A percentile compares a stretch with the other conserved stretches of the same genome.
Evolutionary conservation across 371 early-diverging fungal species (phyloP).

Genomic region (Mortierella sp.): DNA sequence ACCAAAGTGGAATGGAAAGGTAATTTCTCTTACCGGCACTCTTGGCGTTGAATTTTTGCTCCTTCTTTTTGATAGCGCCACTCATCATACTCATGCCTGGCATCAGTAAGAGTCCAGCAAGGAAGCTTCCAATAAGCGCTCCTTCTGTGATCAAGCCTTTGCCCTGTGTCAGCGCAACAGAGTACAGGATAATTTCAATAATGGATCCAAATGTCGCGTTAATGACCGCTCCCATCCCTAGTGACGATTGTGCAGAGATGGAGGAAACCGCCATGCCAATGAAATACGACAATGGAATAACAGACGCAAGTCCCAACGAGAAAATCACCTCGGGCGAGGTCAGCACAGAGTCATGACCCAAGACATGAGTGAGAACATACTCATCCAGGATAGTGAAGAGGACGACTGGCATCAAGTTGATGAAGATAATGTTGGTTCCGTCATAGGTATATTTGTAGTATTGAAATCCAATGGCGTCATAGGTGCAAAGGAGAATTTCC

Average conservation of each 20-base stretch:
- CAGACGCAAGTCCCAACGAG: slow-evolving; percentile 81
- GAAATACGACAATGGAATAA: slow-evolving; percentile 94
- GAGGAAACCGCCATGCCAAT: slow-evolving; percentile 97
- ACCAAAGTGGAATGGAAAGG: neutral
- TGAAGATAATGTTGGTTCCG: slow-evolving; percentile 96
- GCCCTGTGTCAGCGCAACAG: slow-evolving; percentile 89
- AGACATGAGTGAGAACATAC: slow-evolving; percentile 71
- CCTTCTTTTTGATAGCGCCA: slow-evolving; percentile 91
- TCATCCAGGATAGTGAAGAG: slow-evolving; percentile 87
- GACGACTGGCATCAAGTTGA: slow-evolving; percentile 90
- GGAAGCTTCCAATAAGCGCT: slow-evolving; percentile 90
- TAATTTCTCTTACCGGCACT: slow-evolving; percentile 75
- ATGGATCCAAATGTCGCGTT: slow-evolving; percentile 98
- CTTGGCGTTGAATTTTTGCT: slow-evolving; percentile 94
- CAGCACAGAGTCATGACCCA: slow-evolving; percentile 64
- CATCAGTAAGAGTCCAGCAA: slow-evolving; percentile 90
- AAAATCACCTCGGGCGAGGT: slow-evolving; percentile 82
- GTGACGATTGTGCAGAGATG: slow-evolving; percentile 93
- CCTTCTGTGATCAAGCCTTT: slow-evolving; percentile 93
- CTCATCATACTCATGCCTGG: slow-evolving; percentile 96
- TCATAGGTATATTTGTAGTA: slow-evolving; percentile 96
- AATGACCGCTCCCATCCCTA: slow-evolving; percentile 94
- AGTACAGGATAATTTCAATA: slow-evolving; percentile 94
- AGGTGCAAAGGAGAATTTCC: slow-evolving; percentile 81
- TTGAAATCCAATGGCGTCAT: slow-evolving; percentile 82